Evolutionary conservation across 179 eudicot species (phyloP).

Genomic region (Amaranthus tricolor): DNA sequence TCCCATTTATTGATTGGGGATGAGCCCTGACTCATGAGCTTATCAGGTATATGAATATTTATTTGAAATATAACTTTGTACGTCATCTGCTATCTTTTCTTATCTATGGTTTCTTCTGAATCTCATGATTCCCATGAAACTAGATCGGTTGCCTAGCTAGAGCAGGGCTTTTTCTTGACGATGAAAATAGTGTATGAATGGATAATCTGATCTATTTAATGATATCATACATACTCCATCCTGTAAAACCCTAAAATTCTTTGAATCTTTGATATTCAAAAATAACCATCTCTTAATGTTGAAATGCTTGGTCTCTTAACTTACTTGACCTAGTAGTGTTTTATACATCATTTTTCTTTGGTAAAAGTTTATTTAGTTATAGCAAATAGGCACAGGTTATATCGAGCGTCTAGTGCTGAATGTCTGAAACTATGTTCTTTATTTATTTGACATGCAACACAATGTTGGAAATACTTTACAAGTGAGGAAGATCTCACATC

Average conservation of each 20-base stretch:
- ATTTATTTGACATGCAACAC: not conserved
- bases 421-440: not conserved
- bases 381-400: too few relatives aligned
- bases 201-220: not conserved
- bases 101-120: not conserved
- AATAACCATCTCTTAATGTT: not conserved
- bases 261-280: not conserved
- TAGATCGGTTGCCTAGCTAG: not conserved
- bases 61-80: not conserved
- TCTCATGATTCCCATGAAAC: not conserved
- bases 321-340: not conserved
- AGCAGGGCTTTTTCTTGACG: not conserved
- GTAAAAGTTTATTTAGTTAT: not conserved
- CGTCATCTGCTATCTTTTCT: not conserved
- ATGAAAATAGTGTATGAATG: not conserved
- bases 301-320: conserved; percentile 8
- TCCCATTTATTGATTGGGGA: conserved; percentile 87
- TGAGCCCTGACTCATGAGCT: conserved; percentile 18
- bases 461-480: too few relatives aligned
- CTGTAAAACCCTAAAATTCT: not conserved
- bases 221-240: not conserved
- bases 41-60: conserved; percentile 3
- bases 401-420: not conserved
- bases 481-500: too few relatives aligned
- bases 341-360: not conserved